phyloP scores from a whole-genome alignment of 1,284 basidiomycete species.

The Meripilus lineatus region DNA sequence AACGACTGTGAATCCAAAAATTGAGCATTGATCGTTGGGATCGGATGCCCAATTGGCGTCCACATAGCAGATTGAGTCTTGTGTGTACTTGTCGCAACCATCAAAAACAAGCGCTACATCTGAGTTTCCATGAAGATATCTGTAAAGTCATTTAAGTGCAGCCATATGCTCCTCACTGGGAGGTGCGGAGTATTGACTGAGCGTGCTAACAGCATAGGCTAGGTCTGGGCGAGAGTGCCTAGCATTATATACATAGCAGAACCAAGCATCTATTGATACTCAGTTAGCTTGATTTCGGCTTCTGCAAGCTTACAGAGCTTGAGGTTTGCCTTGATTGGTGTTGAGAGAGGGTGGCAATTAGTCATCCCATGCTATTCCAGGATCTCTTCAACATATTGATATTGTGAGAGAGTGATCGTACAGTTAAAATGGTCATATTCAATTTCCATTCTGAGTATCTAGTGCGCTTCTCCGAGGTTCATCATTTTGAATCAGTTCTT shows the following conservation, averaged over 20 bases:
- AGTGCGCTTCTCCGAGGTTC: too few relatives aligned
- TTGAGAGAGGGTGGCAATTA: slow-evolving; percentile 23
- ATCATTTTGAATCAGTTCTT: too few relatives aligned
- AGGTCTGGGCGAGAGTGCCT: slow-evolving; percentile 33
- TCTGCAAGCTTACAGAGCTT: slow-evolving; percentile 12
- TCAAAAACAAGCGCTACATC: slow-evolving; percentile 26
- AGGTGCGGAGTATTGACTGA: slow-evolving; percentile 29
- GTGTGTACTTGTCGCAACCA: slow-evolving; percentile 17
- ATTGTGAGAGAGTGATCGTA: slow-evolving; percentile 32
- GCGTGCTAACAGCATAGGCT: slow-evolving; percentile 27
- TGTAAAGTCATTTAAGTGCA: slow-evolving; percentile 30
- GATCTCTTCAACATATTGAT: slow-evolving; percentile 32
- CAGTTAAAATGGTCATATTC: too few relatives aligned
- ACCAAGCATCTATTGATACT: slow-evolving; percentile 16
- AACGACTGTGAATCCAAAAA: slow-evolving; percentile 30
- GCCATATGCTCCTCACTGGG: slow-evolving; percentile 28
- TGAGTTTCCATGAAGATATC: slow-evolving; percentile 36
- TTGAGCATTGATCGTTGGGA: slow-evolving; percentile 18
- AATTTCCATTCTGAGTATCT: too few relatives aligned
- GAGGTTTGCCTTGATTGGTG: slow-evolving; percentile 26
- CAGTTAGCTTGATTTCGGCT: neutral
- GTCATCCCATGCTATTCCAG: slow-evolving; percentile 29
- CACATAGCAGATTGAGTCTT: slow-evolving; percentile 33
- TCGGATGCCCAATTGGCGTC: slow-evolving; percentile 33
- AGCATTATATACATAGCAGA: slow-evolving; percentile 27